A percentile compares a stretch with the other conserved stretches of the same genome.
Evolutionary conservation across 2,329 filamentous ascomycete species (phyloP).

Genomic region (Emergomyces pasteurianus): DNA sequence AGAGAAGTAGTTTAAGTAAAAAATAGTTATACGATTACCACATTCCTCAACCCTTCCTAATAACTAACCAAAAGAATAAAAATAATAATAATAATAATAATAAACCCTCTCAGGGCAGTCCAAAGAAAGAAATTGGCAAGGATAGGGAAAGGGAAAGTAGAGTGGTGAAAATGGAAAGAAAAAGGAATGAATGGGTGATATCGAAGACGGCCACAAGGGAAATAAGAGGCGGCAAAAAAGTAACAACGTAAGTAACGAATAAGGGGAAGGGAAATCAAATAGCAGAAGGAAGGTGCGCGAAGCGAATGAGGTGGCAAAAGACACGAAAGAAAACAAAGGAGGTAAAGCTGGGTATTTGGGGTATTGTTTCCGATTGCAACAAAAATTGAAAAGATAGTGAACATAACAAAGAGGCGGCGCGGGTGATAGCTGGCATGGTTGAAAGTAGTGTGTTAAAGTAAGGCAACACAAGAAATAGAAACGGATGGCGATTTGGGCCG

Average conservation of each 20-base stretch:
- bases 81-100: not conserved
- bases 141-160: not conserved
- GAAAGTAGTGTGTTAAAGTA: not conserved
- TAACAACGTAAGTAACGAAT: not conserved
- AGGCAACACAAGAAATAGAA: not conserved
- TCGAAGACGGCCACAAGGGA: not conserved
- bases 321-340: slow-evolving; percentile 7
- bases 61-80: not conserved
- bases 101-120: not conserved
- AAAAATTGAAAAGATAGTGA: not conserved
- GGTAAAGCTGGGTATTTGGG: slow-evolving; percentile 3
- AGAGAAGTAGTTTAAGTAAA: not conserved
- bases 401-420: not conserved
- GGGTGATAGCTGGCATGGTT: not conserved
- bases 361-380: not conserved
- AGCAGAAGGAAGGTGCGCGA: not conserved
- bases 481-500: not conserved
- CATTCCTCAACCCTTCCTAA: not conserved
- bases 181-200: not conserved
- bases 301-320: not conserved
- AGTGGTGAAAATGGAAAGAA: not conserved
- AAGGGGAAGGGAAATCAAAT: not conserved
- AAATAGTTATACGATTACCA: not conserved
- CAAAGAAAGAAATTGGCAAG: not conserved
- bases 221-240: not conserved